Evolutionary conservation across 495 filamentous ascomycete species (phyloP).

Genomic region (Peziza echinospora): DNA sequence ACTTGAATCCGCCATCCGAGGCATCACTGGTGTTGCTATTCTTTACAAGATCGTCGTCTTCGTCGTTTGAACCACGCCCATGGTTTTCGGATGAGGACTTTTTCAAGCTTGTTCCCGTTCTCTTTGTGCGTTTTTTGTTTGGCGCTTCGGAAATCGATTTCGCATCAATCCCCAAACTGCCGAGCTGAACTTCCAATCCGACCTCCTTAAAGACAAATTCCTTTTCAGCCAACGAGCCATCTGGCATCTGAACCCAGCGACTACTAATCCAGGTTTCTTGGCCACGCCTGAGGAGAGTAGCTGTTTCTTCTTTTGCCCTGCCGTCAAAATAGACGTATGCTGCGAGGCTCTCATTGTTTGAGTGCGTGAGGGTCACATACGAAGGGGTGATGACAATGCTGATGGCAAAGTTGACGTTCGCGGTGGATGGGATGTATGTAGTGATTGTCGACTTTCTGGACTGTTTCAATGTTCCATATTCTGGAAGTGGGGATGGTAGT

Average conservation of each 20-base stretch:
- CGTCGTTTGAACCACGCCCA: conserved; percentile 5
- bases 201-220: conserved; percentile 98
- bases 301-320: conserved; percentile 84
- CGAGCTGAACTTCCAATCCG: conserved; percentile 84
- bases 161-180: conserved; percentile 53
- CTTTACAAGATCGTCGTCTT: conserved; percentile 29
- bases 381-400: conserved; percentile 86
- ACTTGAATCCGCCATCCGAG: conserved; percentile 52
- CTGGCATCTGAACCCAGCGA: conserved; percentile 84
- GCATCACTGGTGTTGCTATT: conserved; percentile 38
- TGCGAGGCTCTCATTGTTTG: conserved; percentile 70
- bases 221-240: conserved; percentile 79
- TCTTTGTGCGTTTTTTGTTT: conserved; percentile 32
- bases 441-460: conserved; percentile 77
- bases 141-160: conserved; percentile 43
- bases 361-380: conserved; percentile 72
- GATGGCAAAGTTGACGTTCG: conserved; percentile 70
- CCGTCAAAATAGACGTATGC: conserved; percentile 99
- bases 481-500: conserved; percentile 43
- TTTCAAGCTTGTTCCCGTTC: conserved; percentile 26
- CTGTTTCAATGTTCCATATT: conserved; percentile 89
- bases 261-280: conserved; percentile 99
- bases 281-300: conserved; percentile 73
- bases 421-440: conserved; percentile 66
- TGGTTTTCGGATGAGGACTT: not conserved